Percentiles rank a stretch among this genome's conserved stretches.
These are phyloP conservation scores for Colletotrichum sp. DNA, from an alignment of 2,329 filamentous ascomycete species.

Conservation along the genomic window DNA sequence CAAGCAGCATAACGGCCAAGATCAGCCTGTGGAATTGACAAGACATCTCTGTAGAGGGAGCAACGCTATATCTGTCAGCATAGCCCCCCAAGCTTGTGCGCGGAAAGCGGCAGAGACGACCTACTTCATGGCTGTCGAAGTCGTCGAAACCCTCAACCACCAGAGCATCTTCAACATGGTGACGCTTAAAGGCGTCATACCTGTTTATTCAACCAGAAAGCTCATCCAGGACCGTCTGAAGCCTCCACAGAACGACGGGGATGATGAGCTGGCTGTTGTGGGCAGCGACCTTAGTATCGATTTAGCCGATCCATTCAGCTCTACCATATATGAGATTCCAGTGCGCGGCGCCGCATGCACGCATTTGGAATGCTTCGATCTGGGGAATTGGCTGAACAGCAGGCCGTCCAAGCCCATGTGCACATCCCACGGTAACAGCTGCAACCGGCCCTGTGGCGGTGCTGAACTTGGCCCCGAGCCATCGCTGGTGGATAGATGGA, in stretches of 20 bases:
- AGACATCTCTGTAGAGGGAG: conserved; percentile 57
- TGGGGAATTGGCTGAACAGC: conserved; percentile 78
- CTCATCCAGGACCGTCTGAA: conserved; percentile 59
- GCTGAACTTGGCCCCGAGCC: conserved; percentile 44
- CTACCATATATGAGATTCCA: conserved; percentile 70
- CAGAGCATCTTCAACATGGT: conserved; percentile 46
- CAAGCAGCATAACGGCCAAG: conserved; percentile 75
- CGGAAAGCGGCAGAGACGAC: conserved; percentile 29
- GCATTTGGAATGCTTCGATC: conserved; percentile 90
- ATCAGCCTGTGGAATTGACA: conserved; percentile 79
- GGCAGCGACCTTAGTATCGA: conserved; percentile 65
- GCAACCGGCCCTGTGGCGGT: conserved; percentile 32
- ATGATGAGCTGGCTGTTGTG: conserved; percentile 69
- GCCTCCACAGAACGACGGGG: conserved; percentile 34
- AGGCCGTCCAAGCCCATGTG: conserved; percentile 55
- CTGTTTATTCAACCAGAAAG: conserved; percentile 54
- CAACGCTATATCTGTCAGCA: conserved; percentile 66
- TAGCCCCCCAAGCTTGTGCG: conserved; percentile 28
- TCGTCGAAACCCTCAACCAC: conserved; percentile 62
- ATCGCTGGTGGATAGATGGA: conserved; percentile 74
- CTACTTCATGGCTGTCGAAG: conserved; percentile 75
- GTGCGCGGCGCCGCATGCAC: conserved; percentile 73
- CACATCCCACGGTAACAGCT: conserved; percentile 41
- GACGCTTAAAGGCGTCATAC: conserved; percentile 37
- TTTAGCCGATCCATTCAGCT: conserved; percentile 71